Base-by-base conservation (phyloP, 2,329 filamentous ascomycete species). In the Bipolaris gigantea region DNA sequence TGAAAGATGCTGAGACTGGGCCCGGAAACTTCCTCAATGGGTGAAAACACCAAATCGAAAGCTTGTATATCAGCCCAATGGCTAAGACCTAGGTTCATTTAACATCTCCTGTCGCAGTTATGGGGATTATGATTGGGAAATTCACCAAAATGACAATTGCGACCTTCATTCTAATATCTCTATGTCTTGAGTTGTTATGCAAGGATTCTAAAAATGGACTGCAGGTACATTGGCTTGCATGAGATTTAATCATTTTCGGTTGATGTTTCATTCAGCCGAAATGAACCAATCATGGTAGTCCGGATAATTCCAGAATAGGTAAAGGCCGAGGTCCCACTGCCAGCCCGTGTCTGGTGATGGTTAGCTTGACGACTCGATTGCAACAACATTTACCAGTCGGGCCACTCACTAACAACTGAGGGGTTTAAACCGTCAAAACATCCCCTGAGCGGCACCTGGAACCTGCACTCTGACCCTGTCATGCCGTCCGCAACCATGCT, bases 401-500 rank as follows among this genome's bases (percentile, higher is more conserved):
- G 19, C 10, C 36, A 13, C 19, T 39, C 19, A 23, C 23, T 39
- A 19, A 39, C 36, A 11, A 19, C 36, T 39, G 47, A 16, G 25
- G 35, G 47, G 18, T 4, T 42, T 41, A 4, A 36, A 42, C 27
- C 18, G 25, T 49, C 36, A 34, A 42, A 2, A 49, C 36, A 23
- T 49, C 47, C 42, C 36, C 25, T 35, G 10, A 49, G 47, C 47
- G 40, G 25, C 27, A 49, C 5, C 25, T 41, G 47, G n/a, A 48
- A 34, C 27, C 47, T 49, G 47, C 47, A 10, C 35, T 49, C 36
- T 23, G 38, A 49, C 45, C 34, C 19, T 39, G 33, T 48, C 45
- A 35, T 38, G 36, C 18, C 25, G 36, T 41, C 38, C 18, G 47
- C 47, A 35, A 50, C 38, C 34, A 51, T 44, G 48, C 34, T 33